Conservation (phyloP, 345 rosid genomes). For the Acer campestre region DNA sequence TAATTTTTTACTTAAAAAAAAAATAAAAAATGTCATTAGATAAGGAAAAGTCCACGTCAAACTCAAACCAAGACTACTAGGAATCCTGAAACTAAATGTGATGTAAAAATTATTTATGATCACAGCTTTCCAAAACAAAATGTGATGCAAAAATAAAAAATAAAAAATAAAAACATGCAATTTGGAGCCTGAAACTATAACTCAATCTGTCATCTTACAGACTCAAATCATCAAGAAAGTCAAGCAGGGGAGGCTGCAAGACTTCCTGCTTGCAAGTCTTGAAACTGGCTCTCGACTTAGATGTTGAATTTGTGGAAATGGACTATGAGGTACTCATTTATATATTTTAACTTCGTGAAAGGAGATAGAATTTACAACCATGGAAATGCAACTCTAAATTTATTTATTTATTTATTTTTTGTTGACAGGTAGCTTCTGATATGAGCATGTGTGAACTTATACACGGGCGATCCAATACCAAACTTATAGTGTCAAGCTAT, state of each 20-base stretch:
- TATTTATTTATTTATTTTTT: neutral
- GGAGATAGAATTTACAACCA: neutral
- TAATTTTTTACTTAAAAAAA: no score
- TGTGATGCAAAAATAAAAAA: no score
- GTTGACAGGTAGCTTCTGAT: slow-evolving; percentile 37
- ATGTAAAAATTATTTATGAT: no score
- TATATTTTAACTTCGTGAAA: neutral
- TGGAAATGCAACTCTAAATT: no score
- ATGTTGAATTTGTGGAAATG: slow-evolving; percentile 48
- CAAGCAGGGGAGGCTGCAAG: slow-evolving; percentile 17
- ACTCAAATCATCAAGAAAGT: slow-evolving; percentile 24
- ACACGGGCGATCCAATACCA: slow-evolving; percentile 28
- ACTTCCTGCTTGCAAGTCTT: slow-evolving; percentile 35
- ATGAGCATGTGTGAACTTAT: slow-evolving; percentile 27
- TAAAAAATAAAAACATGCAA: no score
- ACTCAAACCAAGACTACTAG: no score
- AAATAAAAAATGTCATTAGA: no score
- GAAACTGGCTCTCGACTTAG: slow-evolving; percentile 33
- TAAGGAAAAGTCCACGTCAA: no score
- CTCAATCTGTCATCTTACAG: slow-evolving; percentile 20
- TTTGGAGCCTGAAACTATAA: neutral
- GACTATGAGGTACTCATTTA: slow-evolving; percentile 41
- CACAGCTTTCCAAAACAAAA: no score
- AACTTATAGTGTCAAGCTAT: slow-evolving; percentile 36
- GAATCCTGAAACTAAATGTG: no score